Conservation (phyloP, 2,329 filamentous ascomycete genomes). For the Eurotiales sp. region DNA sequence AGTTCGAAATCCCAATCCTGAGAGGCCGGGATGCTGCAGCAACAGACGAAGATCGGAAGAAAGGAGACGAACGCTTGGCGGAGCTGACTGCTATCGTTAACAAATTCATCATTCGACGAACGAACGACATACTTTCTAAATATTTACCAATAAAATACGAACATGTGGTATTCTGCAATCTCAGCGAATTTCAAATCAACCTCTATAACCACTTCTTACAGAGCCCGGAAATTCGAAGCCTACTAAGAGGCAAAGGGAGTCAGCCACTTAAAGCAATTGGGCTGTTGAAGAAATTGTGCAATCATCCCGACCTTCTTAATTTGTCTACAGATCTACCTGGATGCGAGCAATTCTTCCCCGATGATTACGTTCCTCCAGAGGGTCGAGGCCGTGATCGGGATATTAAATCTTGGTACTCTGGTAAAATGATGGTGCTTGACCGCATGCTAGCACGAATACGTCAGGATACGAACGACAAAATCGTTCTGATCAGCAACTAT, state of each 20-base stretch:
- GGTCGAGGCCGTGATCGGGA: constrained; percentile 84
- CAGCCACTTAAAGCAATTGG: constrained; percentile 96
- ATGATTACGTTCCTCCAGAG: constrained; percentile 86
- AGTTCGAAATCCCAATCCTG: constrained; percentile 88
- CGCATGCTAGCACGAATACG: constrained; percentile 95
- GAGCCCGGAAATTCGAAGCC: constrained; percentile 87
- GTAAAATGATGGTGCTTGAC: constrained; percentile 98
- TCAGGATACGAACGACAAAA: constrained; percentile 97
- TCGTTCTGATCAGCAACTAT: constrained; percentile 98
- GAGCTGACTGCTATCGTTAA: constrained; percentile 86
- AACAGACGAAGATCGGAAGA: constrained; percentile 73
- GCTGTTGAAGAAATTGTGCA: constrained; percentile 96
- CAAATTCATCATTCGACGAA: constrained; percentile 96
- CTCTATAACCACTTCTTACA: constrained; percentile 97
- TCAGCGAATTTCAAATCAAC: constrained; percentile 86
- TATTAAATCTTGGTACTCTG: constrained; percentile 91
- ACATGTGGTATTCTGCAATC: constrained; percentile 96
- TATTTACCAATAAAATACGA: constrained; percentile 98
- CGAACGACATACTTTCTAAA: constrained; percentile 96
- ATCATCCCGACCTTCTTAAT: constrained; percentile 90
- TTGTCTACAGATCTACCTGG: constrained; percentile 80
- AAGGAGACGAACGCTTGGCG: constrained; percentile 75
- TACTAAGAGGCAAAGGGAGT: constrained; percentile 89
- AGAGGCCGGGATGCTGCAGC: constrained; percentile 87
- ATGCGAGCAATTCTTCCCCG: constrained; percentile 74